A percentile compares a stretch with the other conserved stretches of the same genome.
Evolutionary conservation across 345 rosid genomes (phyloP).

Genomic region (Aquilaria yunnanensis): DNA sequence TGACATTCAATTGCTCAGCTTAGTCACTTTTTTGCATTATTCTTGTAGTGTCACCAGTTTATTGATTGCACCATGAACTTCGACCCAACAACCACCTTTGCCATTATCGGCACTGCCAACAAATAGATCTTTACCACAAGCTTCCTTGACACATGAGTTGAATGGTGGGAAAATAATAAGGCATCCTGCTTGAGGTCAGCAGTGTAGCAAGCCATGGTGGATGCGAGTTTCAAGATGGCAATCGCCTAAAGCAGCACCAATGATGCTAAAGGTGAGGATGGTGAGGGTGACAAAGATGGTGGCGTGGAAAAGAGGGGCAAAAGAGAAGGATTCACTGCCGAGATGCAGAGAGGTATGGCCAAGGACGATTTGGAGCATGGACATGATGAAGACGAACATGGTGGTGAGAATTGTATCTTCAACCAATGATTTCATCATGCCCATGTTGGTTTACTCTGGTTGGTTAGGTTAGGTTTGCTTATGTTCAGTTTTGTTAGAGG

Average conservation of each 20-base stretch:
- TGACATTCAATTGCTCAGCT: no score
- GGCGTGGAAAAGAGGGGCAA: slow-evolving; percentile 19
- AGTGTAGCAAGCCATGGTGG: slow-evolving; percentile 34
- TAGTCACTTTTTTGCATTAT: no score
- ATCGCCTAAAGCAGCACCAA: slow-evolving; percentile 26
- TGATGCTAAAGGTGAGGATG: slow-evolving; percentile 20
- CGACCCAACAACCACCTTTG: slow-evolving; percentile 31
- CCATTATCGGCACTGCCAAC: slow-evolving; percentile 23
- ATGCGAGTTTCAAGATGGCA: slow-evolving; percentile 49
- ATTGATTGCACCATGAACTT: slow-evolving; percentile 17
- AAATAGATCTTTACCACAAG: not conserved
- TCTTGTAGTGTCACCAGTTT: no score
- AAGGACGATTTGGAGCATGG: slow-evolving; percentile 24
- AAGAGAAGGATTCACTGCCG: slow-evolving; percentile 14
- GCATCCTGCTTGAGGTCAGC: slow-evolving; percentile 28
- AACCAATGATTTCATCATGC: slow-evolving; percentile 28
- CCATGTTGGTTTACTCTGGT: slow-evolving; percentile 11
- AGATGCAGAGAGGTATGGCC: slow-evolving; percentile 16
- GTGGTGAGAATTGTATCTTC: slow-evolving; percentile 26
- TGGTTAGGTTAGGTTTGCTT: no score
- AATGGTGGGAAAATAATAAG: slow-evolving; percentile 25
- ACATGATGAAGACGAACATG: slow-evolving; percentile 18
- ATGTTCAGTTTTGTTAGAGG: no score
- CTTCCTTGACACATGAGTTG: slow-evolving; percentile 27
- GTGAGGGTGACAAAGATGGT: slow-evolving; percentile 18